Conservation (phyloP, 352 stramenopile genomes). For the Aphanomyces cochlioides region DNA sequence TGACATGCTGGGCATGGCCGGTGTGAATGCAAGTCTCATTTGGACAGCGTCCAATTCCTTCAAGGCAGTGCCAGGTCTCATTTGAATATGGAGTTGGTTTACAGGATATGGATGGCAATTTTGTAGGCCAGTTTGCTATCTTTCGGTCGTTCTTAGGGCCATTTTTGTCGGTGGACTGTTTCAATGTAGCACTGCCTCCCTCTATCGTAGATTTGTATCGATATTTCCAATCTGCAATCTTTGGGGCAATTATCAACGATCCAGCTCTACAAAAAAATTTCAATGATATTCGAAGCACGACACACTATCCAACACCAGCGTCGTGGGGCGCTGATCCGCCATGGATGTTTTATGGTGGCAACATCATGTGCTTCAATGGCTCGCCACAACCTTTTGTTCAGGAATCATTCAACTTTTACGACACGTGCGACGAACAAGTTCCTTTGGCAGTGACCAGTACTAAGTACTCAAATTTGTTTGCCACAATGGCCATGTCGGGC, state of each 20-base stretch:
- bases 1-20: neutral
- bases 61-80: too few species aligned
- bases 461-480: neutral
- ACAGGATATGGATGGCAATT: neutral
- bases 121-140: neutral
- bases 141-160: neutral
- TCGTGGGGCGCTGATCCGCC: neutral
- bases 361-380: neutral
- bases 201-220: neutral
- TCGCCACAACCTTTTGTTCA: neutral
- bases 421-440: neutral
- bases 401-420: constrained; percentile 1
- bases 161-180: neutral
- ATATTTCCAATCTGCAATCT: neutral
- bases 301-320: neutral
- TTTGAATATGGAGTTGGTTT: neutral
- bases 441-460: neutral
- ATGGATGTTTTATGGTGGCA: neutral
- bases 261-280: neutral
- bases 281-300: neutral
- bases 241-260: neutral
- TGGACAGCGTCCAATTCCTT: neutral
- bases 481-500: neutral
- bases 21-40: neutral
- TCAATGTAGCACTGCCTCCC: neutral